A percentile compares a stretch with the other conserved stretches of the same genome.
Conservation (phyloP, 192 early-diverging fungal genomes). For the Coemansia brasiliensis region DNA sequence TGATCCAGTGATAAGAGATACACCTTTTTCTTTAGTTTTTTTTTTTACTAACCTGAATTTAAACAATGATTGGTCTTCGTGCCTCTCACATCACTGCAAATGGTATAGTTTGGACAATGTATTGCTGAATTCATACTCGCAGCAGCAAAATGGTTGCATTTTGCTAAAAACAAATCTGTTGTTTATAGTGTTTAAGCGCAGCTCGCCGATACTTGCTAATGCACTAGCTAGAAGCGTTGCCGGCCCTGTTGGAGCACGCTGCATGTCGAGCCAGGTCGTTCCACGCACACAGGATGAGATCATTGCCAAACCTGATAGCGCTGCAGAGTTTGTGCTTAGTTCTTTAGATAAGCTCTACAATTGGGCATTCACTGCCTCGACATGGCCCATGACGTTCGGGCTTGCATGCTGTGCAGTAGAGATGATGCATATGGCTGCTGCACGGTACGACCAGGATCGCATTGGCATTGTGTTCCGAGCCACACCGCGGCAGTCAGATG, state of each 20-base stretch:
- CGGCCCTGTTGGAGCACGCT: constrained; percentile 4
- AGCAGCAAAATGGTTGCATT: too few species aligned
- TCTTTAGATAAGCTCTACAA: constrained; percentile 90
- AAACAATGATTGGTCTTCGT: constrained; percentile 27
- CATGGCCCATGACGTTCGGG: constrained; percentile 90
- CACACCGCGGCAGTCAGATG: constrained; percentile 94
- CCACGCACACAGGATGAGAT: constrained; percentile 55
- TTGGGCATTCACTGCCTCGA: constrained; percentile 90
- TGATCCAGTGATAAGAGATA: constrained; percentile 5
- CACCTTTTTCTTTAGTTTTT: neutral
- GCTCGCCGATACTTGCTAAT: neutral
- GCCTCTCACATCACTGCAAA: constrained; percentile 19
- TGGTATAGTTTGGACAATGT: constrained; percentile 7
- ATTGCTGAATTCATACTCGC: too few species aligned
- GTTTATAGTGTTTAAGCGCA: neutral
- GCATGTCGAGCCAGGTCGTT: constrained; percentile 41
- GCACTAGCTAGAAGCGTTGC: neutral
- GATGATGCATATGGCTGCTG: constrained; percentile 98
- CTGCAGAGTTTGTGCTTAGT: constrained; percentile 77
- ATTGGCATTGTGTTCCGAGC: constrained; percentile 97
- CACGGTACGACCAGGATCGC: constrained; percentile 97
- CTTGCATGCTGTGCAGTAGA: constrained; percentile 96
- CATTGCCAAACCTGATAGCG: constrained; percentile 51
- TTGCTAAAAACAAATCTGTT: constrained; percentile 3
- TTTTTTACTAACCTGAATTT: neutral